Conservation (phyloP, 148 eudicot species). For the Rhododendron molle region DNA sequence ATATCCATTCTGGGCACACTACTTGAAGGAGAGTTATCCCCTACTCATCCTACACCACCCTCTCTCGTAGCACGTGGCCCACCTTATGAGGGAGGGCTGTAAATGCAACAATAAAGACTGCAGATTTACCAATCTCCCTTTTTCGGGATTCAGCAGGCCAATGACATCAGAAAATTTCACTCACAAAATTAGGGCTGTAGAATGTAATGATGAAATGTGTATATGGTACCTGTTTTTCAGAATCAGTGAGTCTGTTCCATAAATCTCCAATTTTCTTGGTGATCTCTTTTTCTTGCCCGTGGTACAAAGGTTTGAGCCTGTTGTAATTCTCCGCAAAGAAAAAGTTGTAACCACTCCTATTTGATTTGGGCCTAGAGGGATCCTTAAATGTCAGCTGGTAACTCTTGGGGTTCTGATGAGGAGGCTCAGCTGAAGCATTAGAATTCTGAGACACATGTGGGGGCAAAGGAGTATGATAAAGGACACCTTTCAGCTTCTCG, state of each 20-base stretch:
- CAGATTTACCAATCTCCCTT: background rate
- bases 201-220: background rate
- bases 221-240: slow-evolving; percentile 55
- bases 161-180: background rate
- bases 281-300: slow-evolving; percentile 49
- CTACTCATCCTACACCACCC: background rate
- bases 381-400: slow-evolving; percentile 44
- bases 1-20: background rate
- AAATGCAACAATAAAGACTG: background rate
- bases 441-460: slow-evolving; percentile 27
- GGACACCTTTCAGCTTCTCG: slow-evolving; percentile 65
- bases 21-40: background rate
- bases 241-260: slow-evolving; percentile 53
- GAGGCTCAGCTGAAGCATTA: slow-evolving; percentile 23
- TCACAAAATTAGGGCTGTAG: background rate
- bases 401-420: slow-evolving; percentile 32
- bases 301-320: slow-evolving; percentile 39
- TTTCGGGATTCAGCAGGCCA: background rate
- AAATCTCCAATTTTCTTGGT: slow-evolving; percentile 46
- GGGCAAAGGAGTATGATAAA: slow-evolving; percentile 53
- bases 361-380: slow-evolving; percentile 47
- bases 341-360: slow-evolving; percentile 49
- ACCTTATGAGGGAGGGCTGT: background rate
- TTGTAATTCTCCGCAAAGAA: slow-evolving; percentile 48
- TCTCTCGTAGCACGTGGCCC: background rate